Conservation (phyloP, 169 alveolate species). For the Cryptosporidium parvum region DNA sequence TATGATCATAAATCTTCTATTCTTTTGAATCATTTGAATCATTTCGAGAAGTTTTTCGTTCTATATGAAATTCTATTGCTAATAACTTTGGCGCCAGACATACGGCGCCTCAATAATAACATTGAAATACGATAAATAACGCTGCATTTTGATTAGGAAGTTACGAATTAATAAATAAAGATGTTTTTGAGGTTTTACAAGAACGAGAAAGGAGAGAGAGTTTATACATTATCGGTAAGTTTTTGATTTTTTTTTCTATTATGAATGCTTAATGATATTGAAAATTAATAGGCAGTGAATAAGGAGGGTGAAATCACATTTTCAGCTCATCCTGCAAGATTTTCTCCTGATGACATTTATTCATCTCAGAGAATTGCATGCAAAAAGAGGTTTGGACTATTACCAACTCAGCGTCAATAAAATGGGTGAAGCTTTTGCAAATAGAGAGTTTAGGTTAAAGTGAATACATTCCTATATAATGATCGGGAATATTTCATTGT, state of each 20-base stretch:
- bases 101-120: not conserved
- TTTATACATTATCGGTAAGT: constrained; percentile 80
- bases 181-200: constrained; percentile 77
- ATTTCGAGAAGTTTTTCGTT: too few species aligned
- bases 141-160: not conserved
- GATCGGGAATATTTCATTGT: too few species aligned
- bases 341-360: constrained; percentile 92
- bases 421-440: not conserved
- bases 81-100: not conserved
- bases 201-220: constrained; percentile 81
- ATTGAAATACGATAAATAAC: too few species aligned
- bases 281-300: constrained; percentile 2
- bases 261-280: not conserved
- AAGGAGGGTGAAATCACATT: constrained; percentile 84
- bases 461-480: not conserved
- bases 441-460: not conserved
- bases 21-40: too few species aligned
- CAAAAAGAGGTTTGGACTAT: constrained; percentile 85
- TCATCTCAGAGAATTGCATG: constrained; percentile 85
- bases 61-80: too few species aligned
- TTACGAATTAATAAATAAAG: constrained; percentile 4
- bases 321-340: constrained; percentile 94
- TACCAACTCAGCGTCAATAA: constrained; percentile 77
- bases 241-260: not conserved
- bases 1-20: too few species aligned